Percentiles rank a stretch among this genome's conserved stretches.
Evolutionary conservation across 179 eudicot species (phyloP).

Genomic region (Gypsophila paniculata): DNA sequence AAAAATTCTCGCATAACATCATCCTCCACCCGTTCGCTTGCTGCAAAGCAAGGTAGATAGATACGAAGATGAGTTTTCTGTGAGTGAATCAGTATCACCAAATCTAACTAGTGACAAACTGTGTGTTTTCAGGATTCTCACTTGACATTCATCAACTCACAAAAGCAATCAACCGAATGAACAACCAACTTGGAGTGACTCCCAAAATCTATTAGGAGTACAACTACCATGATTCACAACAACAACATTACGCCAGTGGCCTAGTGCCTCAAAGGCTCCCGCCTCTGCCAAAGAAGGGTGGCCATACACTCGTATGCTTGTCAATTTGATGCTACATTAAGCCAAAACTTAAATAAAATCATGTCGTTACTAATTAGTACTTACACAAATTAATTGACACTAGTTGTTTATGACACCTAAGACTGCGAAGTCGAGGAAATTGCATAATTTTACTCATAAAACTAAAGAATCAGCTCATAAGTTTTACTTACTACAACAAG

Average conservation of each 20-base stretch:
- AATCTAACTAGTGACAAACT: neutral
- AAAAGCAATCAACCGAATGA: neutral
- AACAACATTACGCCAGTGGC: no score
- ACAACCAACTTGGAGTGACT: neutral
- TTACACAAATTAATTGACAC: neutral
- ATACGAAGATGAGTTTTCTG: neutral
- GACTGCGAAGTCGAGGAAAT: neutral
- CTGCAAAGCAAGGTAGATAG: constrained; percentile 33
- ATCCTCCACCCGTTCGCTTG: constrained; percentile 48
- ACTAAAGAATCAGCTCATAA: no score
- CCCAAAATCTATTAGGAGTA: no score
- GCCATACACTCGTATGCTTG: no score
- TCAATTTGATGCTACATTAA: neutral
- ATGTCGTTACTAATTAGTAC: neutral
- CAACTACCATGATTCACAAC: no score
- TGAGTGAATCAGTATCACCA: neutral
- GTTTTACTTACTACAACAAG: no score
- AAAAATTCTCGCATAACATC: constrained; percentile 60
- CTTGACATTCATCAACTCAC: no score
- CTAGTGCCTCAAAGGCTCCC: no score
- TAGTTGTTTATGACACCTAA: neutral
- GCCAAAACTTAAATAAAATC: neutral
- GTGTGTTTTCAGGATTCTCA: neutral
- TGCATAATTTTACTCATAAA: neutral
- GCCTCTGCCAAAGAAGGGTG: no score